These are phyloP conservation scores for Leccinum pellstonianum DNA, from an alignment of 768 basidiomycete genomes.

Conservation along the genomic window DNA sequence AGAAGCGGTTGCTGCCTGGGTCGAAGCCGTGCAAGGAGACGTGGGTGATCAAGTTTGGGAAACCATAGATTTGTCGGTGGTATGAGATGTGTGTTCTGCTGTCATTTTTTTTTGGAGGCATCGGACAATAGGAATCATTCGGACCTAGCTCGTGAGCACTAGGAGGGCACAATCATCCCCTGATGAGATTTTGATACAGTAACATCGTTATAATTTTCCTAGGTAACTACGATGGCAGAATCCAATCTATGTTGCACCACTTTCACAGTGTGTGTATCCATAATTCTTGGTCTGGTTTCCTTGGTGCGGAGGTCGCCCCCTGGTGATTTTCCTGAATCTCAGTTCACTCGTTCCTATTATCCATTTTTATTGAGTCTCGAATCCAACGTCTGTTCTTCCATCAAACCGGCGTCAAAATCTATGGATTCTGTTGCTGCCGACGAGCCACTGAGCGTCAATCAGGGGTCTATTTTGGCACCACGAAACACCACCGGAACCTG, in stretches of 20 bases:
- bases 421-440: not conserved
- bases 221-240: not conserved
- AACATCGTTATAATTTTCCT: not conserved
- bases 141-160: not conserved
- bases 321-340: not conserved
- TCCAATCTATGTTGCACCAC: not conserved
- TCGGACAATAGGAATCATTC: not conserved
- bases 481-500: too few relatives aligned
- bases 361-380: not conserved
- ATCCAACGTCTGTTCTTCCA: not conserved
- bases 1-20: conserved; percentile 49
- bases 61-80: conserved; percentile 15
- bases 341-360: not conserved
- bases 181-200: not conserved
- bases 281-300: not conserved
- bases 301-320: not conserved
- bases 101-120: not conserved
- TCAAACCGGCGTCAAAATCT: not conserved
- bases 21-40: conserved; percentile 45
- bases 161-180: not conserved
- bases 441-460: too few relatives aligned
- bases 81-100: not conserved
- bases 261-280: not conserved
- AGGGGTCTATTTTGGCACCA: too few relatives aligned
- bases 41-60: conserved; percentile 55